These are phyloP conservation scores for Aeschynomene evenia DNA, from an alignment of 306 rosid species.

Conservation along the genomic window DNA sequence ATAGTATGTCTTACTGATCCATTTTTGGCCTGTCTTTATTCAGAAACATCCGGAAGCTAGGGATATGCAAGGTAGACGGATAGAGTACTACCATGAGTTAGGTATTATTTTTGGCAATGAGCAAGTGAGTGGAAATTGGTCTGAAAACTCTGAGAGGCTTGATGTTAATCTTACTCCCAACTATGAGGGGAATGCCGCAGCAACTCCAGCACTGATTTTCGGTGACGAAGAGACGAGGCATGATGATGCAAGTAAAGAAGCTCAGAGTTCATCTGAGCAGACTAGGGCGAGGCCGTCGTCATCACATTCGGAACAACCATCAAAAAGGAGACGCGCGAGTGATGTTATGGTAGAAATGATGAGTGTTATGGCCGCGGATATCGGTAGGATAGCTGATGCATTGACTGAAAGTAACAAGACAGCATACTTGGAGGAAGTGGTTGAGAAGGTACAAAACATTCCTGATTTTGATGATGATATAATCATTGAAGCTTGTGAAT, in stretches of 20 bases:
- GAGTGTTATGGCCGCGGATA: slow-evolving; percentile 56
- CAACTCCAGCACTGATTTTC: slow-evolving; percentile 16
- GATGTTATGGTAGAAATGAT: slow-evolving; percentile 50
- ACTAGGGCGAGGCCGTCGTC: slow-evolving; percentile 53
- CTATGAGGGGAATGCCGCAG: slow-evolving; percentile 33
- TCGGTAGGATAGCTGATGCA: slow-evolving; percentile 54
- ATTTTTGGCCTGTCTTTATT: slow-evolving; percentile 22
- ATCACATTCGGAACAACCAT: slow-evolving; percentile 45
- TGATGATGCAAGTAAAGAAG: slow-evolving; percentile 42
- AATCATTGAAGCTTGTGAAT: slow-evolving; percentile 57
- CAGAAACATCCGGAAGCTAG: slow-evolving; percentile 50
- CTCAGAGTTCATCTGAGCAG: slow-evolving; percentile 51
- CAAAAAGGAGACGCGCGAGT: slow-evolving; percentile 36
- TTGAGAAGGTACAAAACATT: slow-evolving; percentile 48
- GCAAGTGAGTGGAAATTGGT: slow-evolving; percentile 42
- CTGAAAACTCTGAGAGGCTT: slow-evolving; percentile 30
- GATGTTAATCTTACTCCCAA: slow-evolving; percentile 24
- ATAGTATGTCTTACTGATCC: slow-evolving; percentile 2
- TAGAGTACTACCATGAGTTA: slow-evolving; percentile 47
- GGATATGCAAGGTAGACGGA: slow-evolving; percentile 35
- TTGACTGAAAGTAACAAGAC: slow-evolving; percentile 41
- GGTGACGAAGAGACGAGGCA: slow-evolving; percentile 29
- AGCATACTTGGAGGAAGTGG: slow-evolving; percentile 47
- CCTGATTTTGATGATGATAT: slow-evolving; percentile 59
- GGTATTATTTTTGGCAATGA: slow-evolving; percentile 51